Base-by-base conservation (phyloP, 352 stramenopile genomes). In the Achlya hypogyna region DNA sequence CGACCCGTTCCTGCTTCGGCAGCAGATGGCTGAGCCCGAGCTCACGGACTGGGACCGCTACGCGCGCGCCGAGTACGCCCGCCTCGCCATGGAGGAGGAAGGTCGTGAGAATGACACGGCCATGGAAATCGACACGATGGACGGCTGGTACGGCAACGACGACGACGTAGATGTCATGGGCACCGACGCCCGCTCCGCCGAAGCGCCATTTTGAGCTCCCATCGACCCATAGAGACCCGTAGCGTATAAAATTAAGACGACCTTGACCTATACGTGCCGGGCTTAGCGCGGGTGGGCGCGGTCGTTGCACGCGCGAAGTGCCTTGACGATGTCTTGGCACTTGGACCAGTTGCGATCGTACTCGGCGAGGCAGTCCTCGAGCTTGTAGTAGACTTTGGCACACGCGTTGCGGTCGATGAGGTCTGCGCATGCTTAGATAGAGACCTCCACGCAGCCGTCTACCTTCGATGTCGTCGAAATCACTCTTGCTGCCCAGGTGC, bases 21-120 rank as follows among this genome's bases (percentile, higher is more conserved):
- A 98, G 72, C 86, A 95, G 65, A 74, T 95, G n/a, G 82, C 84
- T 1, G 83, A 95, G 69, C 86, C 86, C 18, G 86, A 95, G 71
- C 78, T 95, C 25, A 95, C 84, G 84, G 96, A 99, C 74, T 99
- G 97, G 97, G 96, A 99, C 79, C 83, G 97, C 27, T 99, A 97
- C 75, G 96, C 96, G 18, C 95, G 89, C 27, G 86, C 95, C 29
- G 96, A 99, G 79, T 99, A 99, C 74, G 96, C 96, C 65, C 82
- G 96, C 38, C 74, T 99, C 45, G 96, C 96, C 1, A 98, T 98
- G 88, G 96, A 98, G 66, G 96, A 99, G 69, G 96, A 99, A 77
- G 91, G 84, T 31, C 82, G 91, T 22, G 95, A 94, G 53, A 84
- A 94, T 31, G 85, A 94, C 70, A 91, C 77, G 22, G 79, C 83